A percentile compares a stretch with the other conserved stretches of the same genome.
Evolutionary conservation across 1,284 basidiomycete genomes (phyloP).

Genomic region (Kwoniella shivajii): DNA sequence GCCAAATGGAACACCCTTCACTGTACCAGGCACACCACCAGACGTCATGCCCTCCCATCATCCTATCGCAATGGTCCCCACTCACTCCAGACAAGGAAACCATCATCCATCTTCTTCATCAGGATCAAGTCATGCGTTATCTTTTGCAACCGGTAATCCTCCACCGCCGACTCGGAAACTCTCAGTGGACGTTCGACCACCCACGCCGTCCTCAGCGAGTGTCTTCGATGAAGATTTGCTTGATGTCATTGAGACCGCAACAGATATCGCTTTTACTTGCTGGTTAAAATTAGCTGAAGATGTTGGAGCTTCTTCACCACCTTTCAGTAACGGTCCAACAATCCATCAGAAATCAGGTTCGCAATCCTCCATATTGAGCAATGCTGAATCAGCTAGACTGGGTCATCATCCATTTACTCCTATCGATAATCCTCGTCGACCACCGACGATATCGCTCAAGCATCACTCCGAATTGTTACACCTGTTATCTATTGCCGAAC

Average conservation of each 20-base stretch:
- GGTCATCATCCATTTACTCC: conserved; percentile 7
- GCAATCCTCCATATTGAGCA: conserved; percentile 19
- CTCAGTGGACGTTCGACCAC: conserved; percentile 50
- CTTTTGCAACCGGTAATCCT: conserved; percentile 13
- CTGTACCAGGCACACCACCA: conserved; percentile 23
- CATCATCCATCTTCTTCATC: conserved; percentile 42
- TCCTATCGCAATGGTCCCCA: conserved; percentile 27
- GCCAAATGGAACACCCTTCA: conserved; percentile 15
- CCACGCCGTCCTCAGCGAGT: conserved; percentile 50
- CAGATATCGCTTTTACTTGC: conserved; percentile 55
- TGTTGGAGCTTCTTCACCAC: conserved; percentile 44
- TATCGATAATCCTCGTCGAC: conserved; percentile 15
- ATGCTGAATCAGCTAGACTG: conserved; percentile 20
- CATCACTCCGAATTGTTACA: conserved; percentile 46
- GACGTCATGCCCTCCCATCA: conserved; percentile 14
- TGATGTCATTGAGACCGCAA: conserved; percentile 56
- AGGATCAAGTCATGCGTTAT: conserved; percentile 37
- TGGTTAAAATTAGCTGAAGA: conserved; percentile 57
- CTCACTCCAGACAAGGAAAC: conserved; percentile 22
- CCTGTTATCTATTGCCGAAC: conserved; percentile 47
- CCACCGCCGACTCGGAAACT: conserved; percentile 32
- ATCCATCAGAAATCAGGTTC: conserved; percentile 28
- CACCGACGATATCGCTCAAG: conserved; percentile 36
- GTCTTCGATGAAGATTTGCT: conserved; percentile 56
- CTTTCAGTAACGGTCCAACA: conserved; percentile 6